Evolutionary conservation across 208 protist species (phyloP).

Genomic region (Leishmania guyanensis): DNA sequence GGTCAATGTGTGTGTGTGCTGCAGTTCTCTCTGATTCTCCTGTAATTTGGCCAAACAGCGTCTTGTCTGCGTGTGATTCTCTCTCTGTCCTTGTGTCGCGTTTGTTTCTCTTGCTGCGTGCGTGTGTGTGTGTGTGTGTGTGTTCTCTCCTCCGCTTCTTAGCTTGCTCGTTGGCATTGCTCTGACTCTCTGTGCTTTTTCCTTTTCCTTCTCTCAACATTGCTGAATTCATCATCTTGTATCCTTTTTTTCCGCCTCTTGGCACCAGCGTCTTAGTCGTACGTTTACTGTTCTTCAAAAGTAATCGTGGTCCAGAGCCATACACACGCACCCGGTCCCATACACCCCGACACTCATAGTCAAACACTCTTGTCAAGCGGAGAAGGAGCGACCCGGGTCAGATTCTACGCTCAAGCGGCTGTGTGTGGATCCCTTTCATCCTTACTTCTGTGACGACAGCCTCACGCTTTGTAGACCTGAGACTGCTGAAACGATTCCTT

Average conservation of each 20-base stretch:
- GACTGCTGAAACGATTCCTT: background rate
- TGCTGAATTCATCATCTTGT: background rate
- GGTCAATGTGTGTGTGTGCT: background rate
- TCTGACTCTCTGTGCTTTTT: background rate
- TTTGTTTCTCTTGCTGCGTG: background rate
- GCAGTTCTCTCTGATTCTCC: background rate
- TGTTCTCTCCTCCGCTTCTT: background rate
- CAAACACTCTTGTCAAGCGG: background rate
- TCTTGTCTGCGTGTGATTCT: background rate
- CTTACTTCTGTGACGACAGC: background rate
- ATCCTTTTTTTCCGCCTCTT: background rate
- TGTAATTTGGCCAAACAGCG: background rate
- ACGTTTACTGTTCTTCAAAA: background rate
- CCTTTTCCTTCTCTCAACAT: background rate
- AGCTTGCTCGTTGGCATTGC: background rate
- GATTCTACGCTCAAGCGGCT: background rate
- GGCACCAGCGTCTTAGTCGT: background rate
- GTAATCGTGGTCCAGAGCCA: background rate
- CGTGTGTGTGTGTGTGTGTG: no score
- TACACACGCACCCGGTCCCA: background rate
- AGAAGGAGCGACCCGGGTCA: background rate
- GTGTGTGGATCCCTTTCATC: background rate
- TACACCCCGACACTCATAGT: background rate
- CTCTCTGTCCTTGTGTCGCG: background rate
- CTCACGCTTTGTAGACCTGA: background rate